Conservation (phyloP, 2,329 filamentous ascomycete genomes). For the Dichotomopilus funicola region DNA sequence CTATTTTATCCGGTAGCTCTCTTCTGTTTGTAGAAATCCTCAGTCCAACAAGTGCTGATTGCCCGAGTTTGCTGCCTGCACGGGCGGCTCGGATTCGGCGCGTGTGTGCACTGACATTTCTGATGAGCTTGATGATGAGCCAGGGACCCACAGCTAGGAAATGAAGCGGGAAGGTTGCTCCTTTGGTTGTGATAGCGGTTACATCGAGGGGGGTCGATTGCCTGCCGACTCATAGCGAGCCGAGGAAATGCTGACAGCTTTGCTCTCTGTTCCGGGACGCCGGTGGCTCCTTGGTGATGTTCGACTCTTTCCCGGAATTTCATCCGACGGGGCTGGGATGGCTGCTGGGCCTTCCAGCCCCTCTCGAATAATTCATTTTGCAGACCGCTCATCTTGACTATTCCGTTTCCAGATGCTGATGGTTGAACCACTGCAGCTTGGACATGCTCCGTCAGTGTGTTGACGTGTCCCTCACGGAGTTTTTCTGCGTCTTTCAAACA, state of each 20-base stretch:
- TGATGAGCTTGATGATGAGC: background rate
- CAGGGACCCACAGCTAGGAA: constrained; percentile 7
- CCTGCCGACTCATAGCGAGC: background rate
- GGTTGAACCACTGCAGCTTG: too few relatives aligned
- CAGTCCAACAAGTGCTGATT: constrained; percentile 1
- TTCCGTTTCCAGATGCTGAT: background rate
- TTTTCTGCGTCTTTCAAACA: too few relatives aligned
- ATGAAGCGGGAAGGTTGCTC: background rate
- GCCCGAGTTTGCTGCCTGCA: background rate
- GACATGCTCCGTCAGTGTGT: too few relatives aligned
- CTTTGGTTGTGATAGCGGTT: background rate
- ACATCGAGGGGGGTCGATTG: background rate
- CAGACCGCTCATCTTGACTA: background rate
- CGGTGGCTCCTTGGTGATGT: background rate
- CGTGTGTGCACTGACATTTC: background rate
- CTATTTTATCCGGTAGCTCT: constrained; percentile 11
- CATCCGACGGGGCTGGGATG: too few relatives aligned
- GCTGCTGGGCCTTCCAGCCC: too few relatives aligned
- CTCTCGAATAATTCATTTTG: background rate
- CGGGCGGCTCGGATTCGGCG: background rate
- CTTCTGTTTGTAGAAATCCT: background rate
- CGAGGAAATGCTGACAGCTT: background rate
- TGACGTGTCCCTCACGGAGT: too few relatives aligned
- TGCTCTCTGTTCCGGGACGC: background rate
- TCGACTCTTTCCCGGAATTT: background rate